Evolutionary conservation across 2,329 filamentous ascomycete genomes (phyloP).

Genomic region (Cytospora mali): DNA sequence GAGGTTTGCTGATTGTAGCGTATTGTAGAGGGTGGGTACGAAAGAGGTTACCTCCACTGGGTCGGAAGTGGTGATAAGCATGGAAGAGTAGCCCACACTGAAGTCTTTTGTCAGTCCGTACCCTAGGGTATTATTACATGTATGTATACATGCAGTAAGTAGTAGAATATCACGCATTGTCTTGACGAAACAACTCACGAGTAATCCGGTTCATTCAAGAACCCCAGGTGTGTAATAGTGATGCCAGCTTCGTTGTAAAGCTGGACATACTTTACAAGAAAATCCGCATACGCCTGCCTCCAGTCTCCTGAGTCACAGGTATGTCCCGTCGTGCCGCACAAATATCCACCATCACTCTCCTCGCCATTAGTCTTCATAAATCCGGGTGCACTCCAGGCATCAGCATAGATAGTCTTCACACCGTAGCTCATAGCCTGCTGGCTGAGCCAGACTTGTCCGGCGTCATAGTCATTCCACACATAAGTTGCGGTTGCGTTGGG

Average conservation of each 20-base stretch:
- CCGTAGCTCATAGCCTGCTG: constrained; percentile 42
- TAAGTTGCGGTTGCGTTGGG: constrained; percentile 37
- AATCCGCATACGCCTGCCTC: constrained; percentile 52
- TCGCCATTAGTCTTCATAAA: constrained; percentile 55
- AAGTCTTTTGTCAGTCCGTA: background rate
- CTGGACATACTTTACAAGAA: constrained; percentile 50
- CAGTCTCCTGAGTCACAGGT: constrained; percentile 47
- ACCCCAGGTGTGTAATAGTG: constrained; percentile 49
- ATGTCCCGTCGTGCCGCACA: constrained; percentile 47
- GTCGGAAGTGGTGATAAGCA: constrained; percentile 76
- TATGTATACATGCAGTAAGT: no score
- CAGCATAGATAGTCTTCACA: constrained; percentile 48
- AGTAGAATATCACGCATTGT: background rate
- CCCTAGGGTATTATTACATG: no score
- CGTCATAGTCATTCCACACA: constrained; percentile 40
- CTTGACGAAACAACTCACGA: constrained; percentile 27
- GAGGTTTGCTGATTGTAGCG: constrained; percentile 38
- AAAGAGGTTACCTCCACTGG: constrained; percentile 69
- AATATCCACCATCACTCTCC: constrained; percentile 46
- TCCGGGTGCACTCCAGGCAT: constrained; percentile 54
- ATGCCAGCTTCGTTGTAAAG: constrained; percentile 49
- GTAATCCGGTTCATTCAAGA: constrained; percentile 51
- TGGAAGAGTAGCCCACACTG: constrained; percentile 45
- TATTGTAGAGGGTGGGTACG: constrained; percentile 50
- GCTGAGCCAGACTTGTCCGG: constrained; percentile 46